Base-by-base conservation (phyloP, 2,329 filamentous ascomycete species). In the Exophiala mesophila region DNA sequence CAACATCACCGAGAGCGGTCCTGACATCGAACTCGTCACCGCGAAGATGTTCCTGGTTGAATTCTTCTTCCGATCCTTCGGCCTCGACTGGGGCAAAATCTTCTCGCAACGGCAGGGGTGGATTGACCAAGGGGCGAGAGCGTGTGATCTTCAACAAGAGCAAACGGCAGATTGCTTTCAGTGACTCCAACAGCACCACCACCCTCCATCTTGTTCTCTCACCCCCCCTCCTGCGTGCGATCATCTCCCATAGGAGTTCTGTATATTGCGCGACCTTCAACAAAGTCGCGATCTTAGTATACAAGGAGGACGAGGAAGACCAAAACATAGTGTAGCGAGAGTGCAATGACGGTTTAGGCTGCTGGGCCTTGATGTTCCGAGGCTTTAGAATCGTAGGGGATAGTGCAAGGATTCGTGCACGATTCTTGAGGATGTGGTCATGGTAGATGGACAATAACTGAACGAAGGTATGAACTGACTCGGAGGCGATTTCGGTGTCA, bases 171-270 rank as follows among this genome's bases (percentile, higher is more conserved):
- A 92, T 55, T 2, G 90, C 89, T 65, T 97, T 97, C 59, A 92
- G 71, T 1, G 79, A 75, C 66, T 98, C 92, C 16, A 98, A 71
- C 3, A 94, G 61, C 8, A 97, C 81, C 4, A 97, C 80, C 0
- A 94, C 80, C 38, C 86, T 81, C 92, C 92, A 98, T 20, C 88
- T 79, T 18, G 83, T 67, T 57, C 77, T 80, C 63, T 94, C 77
- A 32, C 84, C 88, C 13, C 87, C 85, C 49, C 82, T 82, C 36
- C 90, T 77, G 66, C 94, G 94, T 19, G 89, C 89, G 19, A 85
- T 79, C 92, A 98, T 98, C 63, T 98, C 92, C 77, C 90, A 92
- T n/a, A 98, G 69, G 20, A 98, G 72, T 67, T 98, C 88, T 0
- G 89, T 95, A 61, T 97, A 97, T 55, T 92, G 85, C 18, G 96